A percentile compares a stretch with the other conserved stretches of the same genome.
Evolutionary conservation across 129 eudicot species (phyloP).

Genomic region (Flaveria bidentis): DNA sequence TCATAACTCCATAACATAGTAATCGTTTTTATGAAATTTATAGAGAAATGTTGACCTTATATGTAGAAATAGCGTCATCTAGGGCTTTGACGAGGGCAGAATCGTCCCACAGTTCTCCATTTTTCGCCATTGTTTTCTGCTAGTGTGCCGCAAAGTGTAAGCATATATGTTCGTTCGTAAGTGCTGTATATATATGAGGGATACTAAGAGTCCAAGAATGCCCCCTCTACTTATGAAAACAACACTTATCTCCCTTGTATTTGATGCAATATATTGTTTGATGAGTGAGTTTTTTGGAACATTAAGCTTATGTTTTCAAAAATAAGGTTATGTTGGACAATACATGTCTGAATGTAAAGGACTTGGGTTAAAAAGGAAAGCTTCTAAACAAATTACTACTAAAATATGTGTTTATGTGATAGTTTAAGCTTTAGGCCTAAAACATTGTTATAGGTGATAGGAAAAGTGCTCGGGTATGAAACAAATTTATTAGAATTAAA

Average conservation of each 20-base stretch:
- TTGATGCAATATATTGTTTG: neutral
- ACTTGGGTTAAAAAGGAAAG: no score
- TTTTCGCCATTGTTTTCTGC: conserved; percentile 43
- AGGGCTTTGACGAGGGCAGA: conserved; percentile 76
- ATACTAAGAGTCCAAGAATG: neutral
- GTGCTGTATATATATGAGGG: neutral
- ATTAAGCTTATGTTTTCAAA: no score
- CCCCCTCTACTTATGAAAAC: neutral
- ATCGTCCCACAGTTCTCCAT: conserved; percentile 68
- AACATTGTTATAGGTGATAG: no score
- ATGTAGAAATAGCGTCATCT: conserved; percentile 62
- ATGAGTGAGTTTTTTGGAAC: no score
- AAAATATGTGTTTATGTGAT: no score
- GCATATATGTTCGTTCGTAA: no score
- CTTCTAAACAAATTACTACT: neutral
- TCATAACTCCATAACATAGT: neutral
- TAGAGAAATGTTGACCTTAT: conserved; percentile 48
- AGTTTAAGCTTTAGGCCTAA: no score
- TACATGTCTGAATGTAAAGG: no score
- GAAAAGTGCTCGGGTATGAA: no score
- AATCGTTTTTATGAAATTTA: neutral
- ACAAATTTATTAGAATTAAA: no score
- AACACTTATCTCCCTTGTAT: neutral
- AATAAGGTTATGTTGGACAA: no score
- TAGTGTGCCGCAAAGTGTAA: conserved; percentile 21